Base-by-base conservation (phyloP, 2,329 filamentous ascomycete genomes). In the Davidsoniella virescens region DNA sequence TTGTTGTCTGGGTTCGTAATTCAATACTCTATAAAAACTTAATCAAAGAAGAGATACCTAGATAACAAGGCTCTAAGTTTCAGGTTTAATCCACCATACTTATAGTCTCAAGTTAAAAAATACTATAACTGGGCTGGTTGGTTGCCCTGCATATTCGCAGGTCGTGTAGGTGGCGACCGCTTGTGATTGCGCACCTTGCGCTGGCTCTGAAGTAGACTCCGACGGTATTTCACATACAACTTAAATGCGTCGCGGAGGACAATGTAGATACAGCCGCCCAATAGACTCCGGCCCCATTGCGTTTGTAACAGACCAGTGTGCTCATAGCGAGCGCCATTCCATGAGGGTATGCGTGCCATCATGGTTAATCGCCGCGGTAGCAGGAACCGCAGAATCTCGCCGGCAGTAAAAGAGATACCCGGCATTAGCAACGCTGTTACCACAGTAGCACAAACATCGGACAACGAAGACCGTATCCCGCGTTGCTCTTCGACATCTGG, bases 191-290 rank as follows among this genome's bases (percentile, higher is more conserved):
- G 68, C 37, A 82, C 69, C 54, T 66, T 68, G 49, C 76, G 69
- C 42, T 71, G 70, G 5, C 68, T 67, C 58, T 73, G 71, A 33
- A 76, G 70, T 57, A 73, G 69, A 10, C 76, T 77, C 54, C 70
- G 71, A 54, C 76, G 69, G 61, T 78, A 79, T 64, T 82, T 82
- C 56, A 72, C 70, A 59, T 80, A 83, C 20, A 84, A 63, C 52
- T 68, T 66, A 47, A 81, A 65, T 2, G 68, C 69, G 57, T 84
- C 79, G 63, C 90, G 92, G 48, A 94, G 64, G 8, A 94, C 80
- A 14, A 96, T 80, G 59, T 90, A 94, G 17, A 94, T 66, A 61
- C 86, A 92, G 0, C 92, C 92, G 1, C 92, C 92, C 1, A 92
- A 73, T 2, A 98, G 70, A 59, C 85, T 95, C 51, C 92, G 73